These are phyloP conservation scores for Chrysanthemum makinoi DNA, from an alignment of 129 eudicot genomes.

Conservation along the genomic window DNA sequence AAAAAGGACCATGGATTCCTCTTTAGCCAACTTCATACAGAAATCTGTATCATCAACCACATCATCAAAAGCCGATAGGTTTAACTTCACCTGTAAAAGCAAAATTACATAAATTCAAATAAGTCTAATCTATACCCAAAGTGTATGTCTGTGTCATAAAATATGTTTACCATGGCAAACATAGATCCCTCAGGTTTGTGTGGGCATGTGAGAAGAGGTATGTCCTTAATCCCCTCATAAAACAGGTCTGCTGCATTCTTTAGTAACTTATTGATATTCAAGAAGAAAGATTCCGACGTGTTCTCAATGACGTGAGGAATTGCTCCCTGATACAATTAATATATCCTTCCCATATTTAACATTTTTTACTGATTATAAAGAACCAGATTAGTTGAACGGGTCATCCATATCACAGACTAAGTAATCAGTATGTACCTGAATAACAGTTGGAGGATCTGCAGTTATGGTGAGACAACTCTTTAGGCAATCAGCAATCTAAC, in stretches of 20 bases:
- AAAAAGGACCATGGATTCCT: conserved; percentile 51
- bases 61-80: conserved; percentile 39
- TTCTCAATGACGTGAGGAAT: conserved; percentile 43
- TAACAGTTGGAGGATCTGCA: conserved; percentile 55
- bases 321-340: conserved; percentile 37
- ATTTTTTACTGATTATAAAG: neutral
- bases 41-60: conserved; percentile 56
- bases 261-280: conserved; percentile 35
- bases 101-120: neutral
- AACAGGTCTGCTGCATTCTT: conserved; percentile 31
- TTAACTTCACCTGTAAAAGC: conserved; percentile 46
- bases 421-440: conserved; percentile 36
- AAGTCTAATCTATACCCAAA: too few species aligned
- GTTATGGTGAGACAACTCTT: conserved; percentile 41
- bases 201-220: conserved; percentile 43
- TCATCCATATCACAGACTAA: neutral
- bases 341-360: neutral
- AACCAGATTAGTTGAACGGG: neutral
- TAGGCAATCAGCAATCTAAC: conserved; percentile 36
- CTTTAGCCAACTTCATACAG: conserved; percentile 65
- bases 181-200: conserved; percentile 55
- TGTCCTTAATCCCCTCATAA: conserved; percentile 35
- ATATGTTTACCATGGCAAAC: conserved; percentile 44
- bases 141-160: neutral
- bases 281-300: conserved; percentile 39